Evolutionary conservation across 148 eudicot species (phyloP), one percentile per base, ranked within the genome.

Genomic region (Fagopyrum tataricum): DNA sequence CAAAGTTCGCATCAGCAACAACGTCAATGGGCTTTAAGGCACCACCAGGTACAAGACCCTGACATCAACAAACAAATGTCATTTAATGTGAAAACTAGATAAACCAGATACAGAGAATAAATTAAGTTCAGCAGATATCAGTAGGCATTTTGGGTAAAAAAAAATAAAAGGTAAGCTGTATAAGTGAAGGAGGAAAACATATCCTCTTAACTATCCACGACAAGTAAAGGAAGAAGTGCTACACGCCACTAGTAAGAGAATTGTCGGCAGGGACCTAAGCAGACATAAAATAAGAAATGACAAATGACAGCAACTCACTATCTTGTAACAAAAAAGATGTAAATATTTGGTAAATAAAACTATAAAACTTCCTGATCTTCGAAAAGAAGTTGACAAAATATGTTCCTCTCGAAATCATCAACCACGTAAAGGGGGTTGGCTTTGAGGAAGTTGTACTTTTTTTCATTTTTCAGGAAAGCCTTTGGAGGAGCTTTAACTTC

Each of bases 21-120:
- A 70, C 76, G 76, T 91, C 96, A 83, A 95, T 80, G 31, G 97
- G 98, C 84, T 90, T 91, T 75, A 95, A 73, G 68, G 88, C 86
- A 76, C 97, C 98, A 79, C 98, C 97, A 68, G 98, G 97, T 80
- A 95, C 85, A 73, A 89, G 97, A 79, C 98, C 98, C 98, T 94
- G 85, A 74, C 10, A 11, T 62, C 11, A 61, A 23, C 44, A 61
- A 44, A 62, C 15, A 42, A 61, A 61, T 14, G 39, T 14, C 8
- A 64, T 26, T 64, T 39, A 64, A 31, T 8, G 14, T 64, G 69
- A 37, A 31, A 37, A 39, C 44, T 31, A 43, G 69, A 64, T 37
- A 37, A 64, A 10, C 9, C 69, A 31, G 21, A 64, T 15, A 64
- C 43, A 39, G 20, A 64, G 44, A 64, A 64, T 26, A 43, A 39